These are phyloP conservation scores for Trametes sp. DNA, from an alignment of 1,284 basidiomycete genomes.

Conservation along the genomic window DNA sequence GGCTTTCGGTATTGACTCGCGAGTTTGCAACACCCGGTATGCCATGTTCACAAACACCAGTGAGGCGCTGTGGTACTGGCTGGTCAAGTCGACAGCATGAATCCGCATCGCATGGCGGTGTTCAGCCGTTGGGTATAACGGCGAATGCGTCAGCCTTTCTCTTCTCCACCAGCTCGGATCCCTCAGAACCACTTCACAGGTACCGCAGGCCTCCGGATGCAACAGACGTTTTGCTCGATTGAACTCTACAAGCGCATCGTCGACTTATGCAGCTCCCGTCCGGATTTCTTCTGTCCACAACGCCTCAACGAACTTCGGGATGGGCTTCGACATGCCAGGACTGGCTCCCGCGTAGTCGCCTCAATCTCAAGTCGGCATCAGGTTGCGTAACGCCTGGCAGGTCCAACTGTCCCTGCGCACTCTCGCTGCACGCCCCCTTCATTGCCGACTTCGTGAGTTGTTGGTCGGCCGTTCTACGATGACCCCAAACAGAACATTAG, in stretches of 20 bases:
- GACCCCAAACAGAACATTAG: background rate
- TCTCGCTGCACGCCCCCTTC: background rate
- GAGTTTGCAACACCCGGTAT: background rate
- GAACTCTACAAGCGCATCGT: background rate
- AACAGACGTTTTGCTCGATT: background rate
- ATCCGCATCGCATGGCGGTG: too few species aligned
- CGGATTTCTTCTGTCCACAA: background rate
- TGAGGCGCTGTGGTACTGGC: too few species aligned
- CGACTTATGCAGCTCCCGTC: background rate
- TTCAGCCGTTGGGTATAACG: too few species aligned
- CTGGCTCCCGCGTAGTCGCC: slow-evolving; percentile 3
- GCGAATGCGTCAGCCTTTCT: too few species aligned
- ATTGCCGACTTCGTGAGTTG: background rate
- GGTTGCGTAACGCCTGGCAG: background rate
- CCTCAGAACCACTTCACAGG: background rate
- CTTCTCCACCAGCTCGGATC: background rate
- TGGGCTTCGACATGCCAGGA: slow-evolving; percentile 2
- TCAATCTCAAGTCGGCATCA: background rate
- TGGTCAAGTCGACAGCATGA: too few species aligned
- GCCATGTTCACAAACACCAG: background rate
- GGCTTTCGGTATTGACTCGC: background rate
- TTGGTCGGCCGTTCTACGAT: background rate
- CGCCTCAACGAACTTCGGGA: background rate
- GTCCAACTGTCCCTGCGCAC: background rate
- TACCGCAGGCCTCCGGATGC: background rate